phyloP scores from a whole-genome alignment of 106 monocot species.

The Apostasia shenzhenica region DNA sequence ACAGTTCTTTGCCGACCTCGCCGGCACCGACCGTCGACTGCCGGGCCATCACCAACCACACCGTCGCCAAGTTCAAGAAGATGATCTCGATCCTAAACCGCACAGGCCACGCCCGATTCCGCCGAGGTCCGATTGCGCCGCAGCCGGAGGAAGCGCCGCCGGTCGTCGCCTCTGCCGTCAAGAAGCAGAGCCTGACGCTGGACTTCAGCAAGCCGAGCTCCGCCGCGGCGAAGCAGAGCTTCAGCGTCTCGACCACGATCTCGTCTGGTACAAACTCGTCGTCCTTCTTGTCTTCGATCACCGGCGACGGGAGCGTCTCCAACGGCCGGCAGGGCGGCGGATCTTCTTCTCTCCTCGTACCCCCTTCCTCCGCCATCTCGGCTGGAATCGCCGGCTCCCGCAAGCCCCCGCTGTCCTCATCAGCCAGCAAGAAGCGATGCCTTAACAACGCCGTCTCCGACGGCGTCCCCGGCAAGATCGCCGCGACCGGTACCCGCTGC shows the following conservation, averaged over 20 bases:
- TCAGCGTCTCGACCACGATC: slow-evolving; percentile 28
- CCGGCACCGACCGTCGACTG: slow-evolving; percentile 33
- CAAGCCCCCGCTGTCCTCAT: slow-evolving; percentile 55
- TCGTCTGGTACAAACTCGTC: slow-evolving; percentile 63
- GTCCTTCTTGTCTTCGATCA: slow-evolving; percentile 70
- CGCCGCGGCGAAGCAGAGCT: slow-evolving; percentile 4
- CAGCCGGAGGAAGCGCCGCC: not conserved
- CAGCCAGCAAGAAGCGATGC: slow-evolving; percentile 41
- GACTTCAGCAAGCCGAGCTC: slow-evolving; percentile 29
- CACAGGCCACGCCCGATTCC: slow-evolving; percentile 88
- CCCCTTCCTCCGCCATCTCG: slow-evolving; percentile 3
- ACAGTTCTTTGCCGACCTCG: not conserved
- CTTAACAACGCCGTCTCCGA: slow-evolving; percentile 44
- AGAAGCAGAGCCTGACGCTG: slow-evolving; percentile 13
- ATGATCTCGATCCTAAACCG: slow-evolving; percentile 76
- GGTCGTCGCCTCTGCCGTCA: not conserved
- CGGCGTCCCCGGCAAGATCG: slow-evolving; percentile 17
- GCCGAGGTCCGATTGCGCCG: slow-evolving; percentile 34
- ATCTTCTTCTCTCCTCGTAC: slow-evolving; percentile 15
- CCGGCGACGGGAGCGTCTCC: slow-evolving; percentile 78
- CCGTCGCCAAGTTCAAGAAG: slow-evolving; percentile 79
- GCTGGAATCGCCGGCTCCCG: slow-evolving; percentile 12
- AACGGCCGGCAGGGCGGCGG: slow-evolving; percentile 40
- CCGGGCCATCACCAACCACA: slow-evolving; percentile 66
- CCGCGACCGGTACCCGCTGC: slow-evolving; percentile 46